A percentile compares a stretch with the other conserved stretches of the same genome.
Evolutionary conservation across 352 stramenopile genomes (phyloP).

Genomic region (Phytophthora meadii): DNA sequence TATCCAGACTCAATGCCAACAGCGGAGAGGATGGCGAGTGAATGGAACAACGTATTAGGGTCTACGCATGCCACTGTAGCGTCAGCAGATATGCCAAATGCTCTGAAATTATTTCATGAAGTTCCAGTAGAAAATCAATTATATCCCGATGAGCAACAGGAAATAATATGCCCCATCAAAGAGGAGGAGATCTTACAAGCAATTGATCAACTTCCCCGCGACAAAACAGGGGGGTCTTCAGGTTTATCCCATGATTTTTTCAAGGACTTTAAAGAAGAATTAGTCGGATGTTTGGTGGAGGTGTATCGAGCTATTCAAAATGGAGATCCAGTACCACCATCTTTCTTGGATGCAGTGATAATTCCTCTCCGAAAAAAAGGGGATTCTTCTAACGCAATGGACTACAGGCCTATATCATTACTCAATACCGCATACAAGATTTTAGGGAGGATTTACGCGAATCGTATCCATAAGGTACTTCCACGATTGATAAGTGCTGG

Average conservation of each 20-base stretch:
- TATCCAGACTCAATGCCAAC: background rate
- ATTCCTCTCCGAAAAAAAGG: conserved; percentile 13
- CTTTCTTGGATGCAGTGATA: background rate
- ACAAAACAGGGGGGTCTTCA: conserved; percentile 6
- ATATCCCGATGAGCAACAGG: background rate
- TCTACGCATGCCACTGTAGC: background rate
- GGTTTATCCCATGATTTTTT: conserved; percentile 12
- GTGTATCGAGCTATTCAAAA: background rate
- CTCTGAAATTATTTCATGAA: conserved; percentile 2
- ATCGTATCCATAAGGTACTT: conserved; percentile 4
- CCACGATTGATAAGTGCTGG: background rate
- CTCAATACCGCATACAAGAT: conserved; percentile 17
- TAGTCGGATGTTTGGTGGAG: background rate
- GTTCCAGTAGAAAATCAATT: background rate
- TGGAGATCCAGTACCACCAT: background rate
- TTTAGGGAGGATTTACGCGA: conserved; percentile 2
- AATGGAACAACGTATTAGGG: conserved; percentile 10
- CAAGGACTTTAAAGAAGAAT: conserved; percentile 14
- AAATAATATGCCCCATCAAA: background rate
- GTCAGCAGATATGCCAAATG: background rate
- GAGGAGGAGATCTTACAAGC: background rate
- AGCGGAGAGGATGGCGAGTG: conserved; percentile 5
- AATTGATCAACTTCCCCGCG: background rate
- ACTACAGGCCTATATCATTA: conserved; percentile 15
- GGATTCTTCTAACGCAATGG: conserved; percentile 12